These are phyloP conservation scores for Colletotrichum sp. DNA, from an alignment of 2,329 filamentous ascomycete species.

Conservation along the genomic window DNA sequence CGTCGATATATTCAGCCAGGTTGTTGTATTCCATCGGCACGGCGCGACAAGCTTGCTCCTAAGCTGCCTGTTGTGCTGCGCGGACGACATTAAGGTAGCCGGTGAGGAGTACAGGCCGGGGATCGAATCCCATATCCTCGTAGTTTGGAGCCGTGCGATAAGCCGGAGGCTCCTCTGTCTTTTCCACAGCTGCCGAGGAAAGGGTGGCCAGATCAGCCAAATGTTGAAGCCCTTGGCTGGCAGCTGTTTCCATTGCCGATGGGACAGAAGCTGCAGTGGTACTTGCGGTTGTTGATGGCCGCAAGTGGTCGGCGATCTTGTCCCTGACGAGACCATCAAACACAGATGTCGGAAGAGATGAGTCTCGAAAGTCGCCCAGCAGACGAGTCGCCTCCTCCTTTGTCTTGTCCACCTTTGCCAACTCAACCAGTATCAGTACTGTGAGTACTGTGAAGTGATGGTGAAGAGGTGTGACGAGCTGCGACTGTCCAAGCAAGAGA, in stretches of 20 bases:
- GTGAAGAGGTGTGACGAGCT: constrained; percentile 65
- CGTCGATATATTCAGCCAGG: background rate
- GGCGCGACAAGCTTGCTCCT: background rate
- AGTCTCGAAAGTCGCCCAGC: constrained; percentile 60
- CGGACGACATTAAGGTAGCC: constrained; percentile 39
- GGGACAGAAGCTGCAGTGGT: constrained; percentile 33
- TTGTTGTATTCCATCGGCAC: background rate
- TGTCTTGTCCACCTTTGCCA: constrained; percentile 59
- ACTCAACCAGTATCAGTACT: constrained; percentile 64
- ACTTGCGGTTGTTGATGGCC: constrained; percentile 26
- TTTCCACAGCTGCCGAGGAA: constrained; percentile 21
- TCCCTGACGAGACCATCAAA: constrained; percentile 61
- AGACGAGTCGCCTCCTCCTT: constrained; percentile 61
- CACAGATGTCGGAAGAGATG: constrained; percentile 48
- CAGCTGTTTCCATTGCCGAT: constrained; percentile 42
- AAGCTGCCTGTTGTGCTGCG: constrained; percentile 9
- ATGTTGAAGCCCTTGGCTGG: constrained; percentile 63
- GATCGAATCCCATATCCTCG: constrained; percentile 47
- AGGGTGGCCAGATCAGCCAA: constrained; percentile 61
- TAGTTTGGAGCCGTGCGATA: constrained; percentile 33
- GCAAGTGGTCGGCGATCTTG: constrained; percentile 50
- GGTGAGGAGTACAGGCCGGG: constrained; percentile 37
- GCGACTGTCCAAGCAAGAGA: constrained; percentile 60
- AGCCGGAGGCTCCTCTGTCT: constrained; percentile 26
- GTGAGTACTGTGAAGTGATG: constrained; percentile 70